phyloP scores from a whole-genome alignment of 139 green algal species.

The Closterium sp. region DNA sequence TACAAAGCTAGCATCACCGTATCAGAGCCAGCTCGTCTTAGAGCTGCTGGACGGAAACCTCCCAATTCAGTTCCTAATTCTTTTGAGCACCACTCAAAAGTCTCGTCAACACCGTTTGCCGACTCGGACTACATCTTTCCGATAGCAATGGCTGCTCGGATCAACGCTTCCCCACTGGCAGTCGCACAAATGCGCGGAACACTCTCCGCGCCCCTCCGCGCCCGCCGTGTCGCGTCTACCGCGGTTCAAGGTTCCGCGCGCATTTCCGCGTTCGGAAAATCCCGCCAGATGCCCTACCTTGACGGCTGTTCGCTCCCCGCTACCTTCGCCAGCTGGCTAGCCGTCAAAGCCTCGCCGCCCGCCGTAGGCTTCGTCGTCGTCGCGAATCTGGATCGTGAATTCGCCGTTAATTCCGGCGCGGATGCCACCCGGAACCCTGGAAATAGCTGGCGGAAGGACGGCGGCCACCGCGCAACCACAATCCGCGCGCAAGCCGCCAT shows the following conservation, averaged over 20 bases:
- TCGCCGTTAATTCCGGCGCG: background rate
- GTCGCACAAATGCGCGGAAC: background rate
- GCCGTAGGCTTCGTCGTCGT: background rate
- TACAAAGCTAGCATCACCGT: too few relatives aligned
- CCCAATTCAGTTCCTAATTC: too few relatives aligned
- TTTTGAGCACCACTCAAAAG: too few relatives aligned
- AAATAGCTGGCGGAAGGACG: background rate
- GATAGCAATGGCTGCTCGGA: background rate
- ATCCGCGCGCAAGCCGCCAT: background rate
- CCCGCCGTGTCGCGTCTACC: background rate
- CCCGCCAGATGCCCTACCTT: background rate
- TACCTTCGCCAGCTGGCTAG: background rate
- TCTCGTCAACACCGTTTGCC: background rate
- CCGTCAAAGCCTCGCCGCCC: background rate
- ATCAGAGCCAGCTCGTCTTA: too few relatives aligned
- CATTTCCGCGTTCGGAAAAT: background rate
- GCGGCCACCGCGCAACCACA: background rate
- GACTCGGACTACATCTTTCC: background rate
- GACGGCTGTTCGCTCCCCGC: background rate
- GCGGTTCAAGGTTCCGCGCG: background rate
- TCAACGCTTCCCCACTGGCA: background rate
- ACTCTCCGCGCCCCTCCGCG: background rate
- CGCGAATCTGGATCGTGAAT: background rate
- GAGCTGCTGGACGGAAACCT: too few relatives aligned
- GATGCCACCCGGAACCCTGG: background rate